A percentile compares a stretch with the other conserved stretches of the same genome.
phyloP scores from a whole-genome alignment of 352 stramenopile genomes.

The Globisporangium rhizosaccharum region DNA sequence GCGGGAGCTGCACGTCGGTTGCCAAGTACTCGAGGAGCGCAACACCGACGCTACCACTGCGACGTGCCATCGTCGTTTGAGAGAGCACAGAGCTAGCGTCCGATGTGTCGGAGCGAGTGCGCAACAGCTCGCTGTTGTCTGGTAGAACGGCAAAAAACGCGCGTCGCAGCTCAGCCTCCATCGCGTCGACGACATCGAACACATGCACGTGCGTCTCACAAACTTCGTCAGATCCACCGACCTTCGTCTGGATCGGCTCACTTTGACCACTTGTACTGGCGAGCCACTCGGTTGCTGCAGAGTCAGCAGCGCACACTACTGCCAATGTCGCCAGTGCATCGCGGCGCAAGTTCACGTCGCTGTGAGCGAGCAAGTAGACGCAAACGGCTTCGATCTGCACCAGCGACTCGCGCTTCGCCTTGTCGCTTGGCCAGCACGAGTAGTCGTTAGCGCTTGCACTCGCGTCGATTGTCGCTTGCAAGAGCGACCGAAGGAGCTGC shows the following conservation, averaged over 20 bases:
- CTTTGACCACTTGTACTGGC: too few relatives aligned
- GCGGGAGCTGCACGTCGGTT: constrained; percentile 5
- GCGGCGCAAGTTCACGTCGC: constrained; percentile 24
- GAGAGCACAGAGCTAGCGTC: too few relatives aligned
- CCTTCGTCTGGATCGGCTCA: neutral
- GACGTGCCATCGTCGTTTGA: neutral
- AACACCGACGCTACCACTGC: neutral
- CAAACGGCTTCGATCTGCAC: constrained; percentile 55
- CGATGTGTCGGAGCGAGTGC: neutral
- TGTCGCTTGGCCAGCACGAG: constrained; percentile 29
- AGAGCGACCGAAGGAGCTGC: constrained; percentile 23
- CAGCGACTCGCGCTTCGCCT: constrained; percentile 37
- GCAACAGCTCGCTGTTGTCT: constrained; percentile 1
- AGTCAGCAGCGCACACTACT: constrained; percentile 16
- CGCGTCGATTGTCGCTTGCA: constrained; percentile 16
- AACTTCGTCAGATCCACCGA: neutral
- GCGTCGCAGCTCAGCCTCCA: constrained; percentile 22
- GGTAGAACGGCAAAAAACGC: constrained; percentile 28
- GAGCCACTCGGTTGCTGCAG: too few relatives aligned
- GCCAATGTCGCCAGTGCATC: constrained; percentile 28
- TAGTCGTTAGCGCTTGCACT: neutral
- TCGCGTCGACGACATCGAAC: constrained; percentile 17
- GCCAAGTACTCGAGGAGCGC: constrained; percentile 8
- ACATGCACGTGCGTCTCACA: constrained; percentile 1
- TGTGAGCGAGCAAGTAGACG: constrained; percentile 54